Base-by-base conservation (phyloP, 139 green algal species). In the Chlorella sorokiniana region DNA sequence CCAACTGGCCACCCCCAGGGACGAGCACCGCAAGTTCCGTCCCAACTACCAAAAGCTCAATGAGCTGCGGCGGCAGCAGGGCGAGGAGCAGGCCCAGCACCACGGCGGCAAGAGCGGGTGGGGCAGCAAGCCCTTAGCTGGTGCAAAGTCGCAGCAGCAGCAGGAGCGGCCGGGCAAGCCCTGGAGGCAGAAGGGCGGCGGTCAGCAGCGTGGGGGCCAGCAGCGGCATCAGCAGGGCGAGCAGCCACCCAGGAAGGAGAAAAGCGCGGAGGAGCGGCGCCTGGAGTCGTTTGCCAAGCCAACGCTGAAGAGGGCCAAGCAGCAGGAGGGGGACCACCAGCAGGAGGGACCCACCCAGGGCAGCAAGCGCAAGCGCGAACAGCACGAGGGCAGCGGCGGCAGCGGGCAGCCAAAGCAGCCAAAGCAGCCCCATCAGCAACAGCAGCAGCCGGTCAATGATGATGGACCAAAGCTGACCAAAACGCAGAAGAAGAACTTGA, bases 401-500 rank as follows among this genome's bases (percentile, higher is more conserved):
- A 23, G 23, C 33, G 81, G 42, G 71, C 64, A 44, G 16, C 33
- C 14, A 45, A 51, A 40, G 79, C 41, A 64, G 67, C 27, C 45
- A 83, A 48, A 62, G 73, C 67, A 76, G 31, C 40, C 38, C 31
- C 59, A 41, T 40, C 62, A 62, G 38, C 56, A 88, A 72, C 52
- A 75, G 75, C 52, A 77, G 54, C 38, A 52, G 48, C 78, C 78
- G 67, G 29, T n/a, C 3, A 42, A 51, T 8, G 23, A 7, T 40
- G 77, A 74, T n/a, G 74, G 79, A 38, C 27, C 59, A 27, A 25
- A 75, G 65, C 64, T 96, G 54, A 89, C 86, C 3, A 94, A 92
- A 78, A 91, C 91, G n/a, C 83, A 91, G 68, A 85, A 86, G 63
- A 96, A 96, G 85, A 95, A 95, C 54, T 38, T 95, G 72, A 90